Percentiles rank a stretch among this genome's conserved stretches.
Evolutionary conservation across 1,284 basidiomycete genomes (phyloP).

Genomic region (Apiotrichum porosum): DNA sequence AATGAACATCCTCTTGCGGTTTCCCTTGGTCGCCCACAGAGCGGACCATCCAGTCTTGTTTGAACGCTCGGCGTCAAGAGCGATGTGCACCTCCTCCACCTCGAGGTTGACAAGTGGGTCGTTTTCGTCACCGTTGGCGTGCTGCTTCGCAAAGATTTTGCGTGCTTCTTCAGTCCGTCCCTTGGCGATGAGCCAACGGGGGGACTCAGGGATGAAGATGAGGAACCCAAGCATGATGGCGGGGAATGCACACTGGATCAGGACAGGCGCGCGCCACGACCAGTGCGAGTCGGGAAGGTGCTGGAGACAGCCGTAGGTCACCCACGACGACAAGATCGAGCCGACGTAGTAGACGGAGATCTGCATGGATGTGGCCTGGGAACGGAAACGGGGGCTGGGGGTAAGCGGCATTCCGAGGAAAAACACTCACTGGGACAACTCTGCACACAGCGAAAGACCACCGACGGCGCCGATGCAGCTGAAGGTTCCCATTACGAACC

Average conservation of each 20-base stretch:
- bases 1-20: constrained; percentile 11
- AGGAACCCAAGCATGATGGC: constrained; percentile 57
- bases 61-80: constrained; percentile 39
- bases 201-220: constrained; percentile 61
- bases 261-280: neutral
- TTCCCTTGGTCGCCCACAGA: constrained; percentile 3
- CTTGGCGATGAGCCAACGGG: constrained; percentile 59
- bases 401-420: neutral
- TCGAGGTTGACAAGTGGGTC: constrained; percentile 38
- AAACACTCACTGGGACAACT: neutral
- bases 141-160: constrained; percentile 27
- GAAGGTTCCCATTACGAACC: neutral
- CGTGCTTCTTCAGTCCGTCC: constrained; percentile 31
- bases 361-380: neutral
- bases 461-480: neutral
- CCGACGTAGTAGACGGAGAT: constrained; percentile 16
- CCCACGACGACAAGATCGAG: neutral
- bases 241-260: constrained; percentile 61
- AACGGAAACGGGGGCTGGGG: neutral
- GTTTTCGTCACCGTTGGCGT: constrained; percentile 23
- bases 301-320: neutral
- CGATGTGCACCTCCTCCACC: constrained; percentile 17
- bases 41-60: neutral
- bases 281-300: neutral
- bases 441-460: neutral